Percentiles rank a stretch among this genome's conserved stretches.
phyloP scores from a whole-genome alignment of 768 basidiomycete species.

The Multifurca ochricompacta region DNA sequence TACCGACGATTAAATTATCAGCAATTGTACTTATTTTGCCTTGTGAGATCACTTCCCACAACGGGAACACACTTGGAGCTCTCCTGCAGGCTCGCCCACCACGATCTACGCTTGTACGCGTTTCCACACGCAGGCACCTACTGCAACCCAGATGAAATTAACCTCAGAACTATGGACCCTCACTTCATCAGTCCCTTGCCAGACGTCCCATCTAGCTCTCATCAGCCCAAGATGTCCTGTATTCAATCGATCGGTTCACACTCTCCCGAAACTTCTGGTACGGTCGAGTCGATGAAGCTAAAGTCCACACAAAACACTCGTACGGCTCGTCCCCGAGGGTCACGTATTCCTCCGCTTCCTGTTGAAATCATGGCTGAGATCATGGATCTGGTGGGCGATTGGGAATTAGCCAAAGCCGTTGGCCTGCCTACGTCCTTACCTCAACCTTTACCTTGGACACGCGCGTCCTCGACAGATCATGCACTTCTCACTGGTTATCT shows the following conservation, averaged over 20 bases:
- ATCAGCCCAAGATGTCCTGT: background rate
- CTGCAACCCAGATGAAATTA: constrained; percentile 7
- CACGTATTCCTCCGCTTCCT: constrained; percentile 49
- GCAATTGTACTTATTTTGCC: constrained; percentile 70
- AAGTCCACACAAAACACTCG: constrained; percentile 18
- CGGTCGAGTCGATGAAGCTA: background rate
- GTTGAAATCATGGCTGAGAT: constrained; percentile 72
- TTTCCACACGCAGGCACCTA: constrained; percentile 35
- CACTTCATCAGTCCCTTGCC: background rate
- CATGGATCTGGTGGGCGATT: constrained; percentile 71
- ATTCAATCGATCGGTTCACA: background rate
- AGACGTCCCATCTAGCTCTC: background rate
- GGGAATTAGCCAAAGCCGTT: constrained; percentile 76
- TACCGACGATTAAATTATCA: constrained; percentile 59
- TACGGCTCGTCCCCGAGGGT: constrained; percentile 16
- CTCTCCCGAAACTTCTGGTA: background rate
- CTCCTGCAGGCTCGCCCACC: constrained; percentile 61
- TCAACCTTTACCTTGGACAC: constrained; percentile 62
- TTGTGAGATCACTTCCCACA: constrained; percentile 60
- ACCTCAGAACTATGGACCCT: background rate
- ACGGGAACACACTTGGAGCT: constrained; percentile 57
- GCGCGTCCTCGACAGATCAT: constrained; percentile 59
- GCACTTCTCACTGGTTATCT: constrained; percentile 64
- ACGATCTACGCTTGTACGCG: constrained; percentile 69
- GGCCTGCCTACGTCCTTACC: constrained; percentile 63